phyloP scores from a whole-genome alignment of 345 rosid genomes.

The Crucihimalaya himalaica region DNA sequence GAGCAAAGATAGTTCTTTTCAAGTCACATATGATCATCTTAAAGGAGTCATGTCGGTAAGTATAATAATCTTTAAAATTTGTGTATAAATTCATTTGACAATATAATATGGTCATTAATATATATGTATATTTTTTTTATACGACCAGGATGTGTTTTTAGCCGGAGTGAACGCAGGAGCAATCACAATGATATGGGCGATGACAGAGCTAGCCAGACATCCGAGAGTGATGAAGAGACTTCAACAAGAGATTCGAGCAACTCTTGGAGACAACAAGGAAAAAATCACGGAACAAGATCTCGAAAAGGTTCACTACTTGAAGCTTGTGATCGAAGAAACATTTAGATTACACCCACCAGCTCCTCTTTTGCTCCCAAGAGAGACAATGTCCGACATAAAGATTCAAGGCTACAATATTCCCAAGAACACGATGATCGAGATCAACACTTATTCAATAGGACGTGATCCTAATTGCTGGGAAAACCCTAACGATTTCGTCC shows the following conservation, averaged over 20 bases:
- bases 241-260: conserved; percentile 47
- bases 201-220: conserved; percentile 53
- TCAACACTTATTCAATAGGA: conserved; percentile 54
- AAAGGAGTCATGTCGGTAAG: conserved; percentile 52
- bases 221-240: conserved; percentile 58
- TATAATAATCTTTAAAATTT: too few relatives aligned
- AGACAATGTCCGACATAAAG: conserved; percentile 38
- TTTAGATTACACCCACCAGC: conserved; percentile 59
- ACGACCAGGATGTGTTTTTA: conserved; percentile 45
- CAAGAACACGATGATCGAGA: conserved; percentile 42
- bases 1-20: not conserved
- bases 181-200: conserved; percentile 51
- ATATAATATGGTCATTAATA: not conserved
- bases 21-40: conserved; percentile 38
- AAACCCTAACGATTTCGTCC: conserved; percentile 46
- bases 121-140: not conserved
- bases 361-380: conserved; percentile 50
- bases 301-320: conserved; percentile 44
- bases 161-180: conserved; percentile 56
- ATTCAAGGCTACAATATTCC: conserved; percentile 46
- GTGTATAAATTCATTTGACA: not conserved
- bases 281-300: conserved; percentile 41
- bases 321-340: conserved; percentile 53
- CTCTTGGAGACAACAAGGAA: conserved; percentile 35
- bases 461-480: conserved; percentile 51